These are phyloP conservation scores for Quercus lobata DNA, from an alignment of 331 rosid species.

Conservation along the genomic window DNA sequence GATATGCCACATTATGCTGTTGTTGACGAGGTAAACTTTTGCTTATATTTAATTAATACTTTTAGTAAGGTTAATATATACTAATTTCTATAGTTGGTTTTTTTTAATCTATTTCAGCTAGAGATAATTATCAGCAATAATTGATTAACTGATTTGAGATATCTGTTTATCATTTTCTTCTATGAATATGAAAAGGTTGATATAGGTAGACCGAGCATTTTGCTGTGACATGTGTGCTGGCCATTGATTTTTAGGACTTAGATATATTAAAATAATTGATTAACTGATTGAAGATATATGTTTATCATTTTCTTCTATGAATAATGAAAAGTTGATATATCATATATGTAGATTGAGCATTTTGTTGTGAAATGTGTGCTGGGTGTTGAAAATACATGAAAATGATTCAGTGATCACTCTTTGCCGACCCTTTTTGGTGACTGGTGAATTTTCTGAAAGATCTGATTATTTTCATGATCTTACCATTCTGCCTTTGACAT, in stretches of 20 bases:
- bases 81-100: neutral
- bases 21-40: conserved; percentile 68
- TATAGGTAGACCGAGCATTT: neutral
- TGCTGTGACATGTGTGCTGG: neutral
- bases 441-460: neutral
- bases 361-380: neutral
- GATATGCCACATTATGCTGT: conserved; percentile 89
- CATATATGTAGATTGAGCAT: neutral
- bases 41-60: neutral
- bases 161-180: conserved; percentile 2
- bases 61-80: conserved; percentile 3
- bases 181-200: neutral
- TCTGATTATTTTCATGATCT: neutral
- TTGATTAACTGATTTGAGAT: conserved; percentile 2
- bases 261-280: neutral
- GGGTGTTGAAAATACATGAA: neutral
- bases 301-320: neutral
- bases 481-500: neutral
- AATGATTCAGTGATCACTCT: neutral
- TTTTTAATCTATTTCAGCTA: conserved; percentile 1
- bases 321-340: neutral
- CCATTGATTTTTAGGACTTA: neutral
- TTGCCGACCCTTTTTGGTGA: neutral
- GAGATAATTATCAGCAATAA: neutral
- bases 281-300: neutral